These are phyloP conservation scores for Kodamaea restingae DNA, from an alignment of 805 yeast genomes.

Conservation along the genomic window DNA sequence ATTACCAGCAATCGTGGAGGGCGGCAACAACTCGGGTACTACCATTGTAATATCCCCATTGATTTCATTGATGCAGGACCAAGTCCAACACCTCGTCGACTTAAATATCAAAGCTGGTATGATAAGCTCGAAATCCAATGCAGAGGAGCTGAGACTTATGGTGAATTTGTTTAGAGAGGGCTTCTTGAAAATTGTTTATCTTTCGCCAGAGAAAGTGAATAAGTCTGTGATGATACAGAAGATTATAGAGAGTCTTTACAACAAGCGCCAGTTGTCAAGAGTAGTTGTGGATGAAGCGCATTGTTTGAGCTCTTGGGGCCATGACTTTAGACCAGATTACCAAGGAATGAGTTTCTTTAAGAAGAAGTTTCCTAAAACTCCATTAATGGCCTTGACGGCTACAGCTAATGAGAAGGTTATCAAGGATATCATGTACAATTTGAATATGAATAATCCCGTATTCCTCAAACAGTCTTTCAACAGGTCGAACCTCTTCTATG, in stretches of 20 bases:
- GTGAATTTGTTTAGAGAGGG: slow-evolving; percentile 63
- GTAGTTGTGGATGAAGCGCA: slow-evolving; percentile 97
- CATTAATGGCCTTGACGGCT: slow-evolving; percentile 94
- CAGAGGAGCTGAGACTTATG: slow-evolving; percentile 59
- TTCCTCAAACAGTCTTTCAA: slow-evolving; percentile 88
- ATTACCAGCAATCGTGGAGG: slow-evolving; percentile 78
- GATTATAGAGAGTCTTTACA: slow-evolving; percentile 56
- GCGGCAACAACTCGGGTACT: slow-evolving; percentile 76
- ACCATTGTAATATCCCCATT: slow-evolving; percentile 92
- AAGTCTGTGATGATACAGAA: slow-evolving; percentile 65
- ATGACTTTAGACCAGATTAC: slow-evolving; percentile 95
- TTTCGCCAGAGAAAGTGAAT: slow-evolving; percentile 93
- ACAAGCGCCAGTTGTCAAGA: slow-evolving; percentile 62
- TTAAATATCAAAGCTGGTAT: slow-evolving; percentile 77
- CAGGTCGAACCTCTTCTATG: slow-evolving; percentile 78
- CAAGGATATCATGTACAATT: slow-evolving; percentile 77
- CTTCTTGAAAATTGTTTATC: slow-evolving; percentile 67
- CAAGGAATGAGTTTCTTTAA: slow-evolving; percentile 75
- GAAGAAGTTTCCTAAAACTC: slow-evolving; percentile 68
- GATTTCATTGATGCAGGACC: slow-evolving; percentile 96
- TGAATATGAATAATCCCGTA: slow-evolving; percentile 57
- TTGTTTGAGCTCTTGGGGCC: slow-evolving; percentile 98
- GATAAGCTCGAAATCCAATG: slow-evolving; percentile 73
- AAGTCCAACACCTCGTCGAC: slow-evolving; percentile 72
- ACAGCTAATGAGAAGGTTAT: slow-evolving; percentile 92